phyloP scores from a whole-genome alignment of 2,329 filamentous ascomycete genomes.

The Colletotrichum orchidophilum region DNA sequence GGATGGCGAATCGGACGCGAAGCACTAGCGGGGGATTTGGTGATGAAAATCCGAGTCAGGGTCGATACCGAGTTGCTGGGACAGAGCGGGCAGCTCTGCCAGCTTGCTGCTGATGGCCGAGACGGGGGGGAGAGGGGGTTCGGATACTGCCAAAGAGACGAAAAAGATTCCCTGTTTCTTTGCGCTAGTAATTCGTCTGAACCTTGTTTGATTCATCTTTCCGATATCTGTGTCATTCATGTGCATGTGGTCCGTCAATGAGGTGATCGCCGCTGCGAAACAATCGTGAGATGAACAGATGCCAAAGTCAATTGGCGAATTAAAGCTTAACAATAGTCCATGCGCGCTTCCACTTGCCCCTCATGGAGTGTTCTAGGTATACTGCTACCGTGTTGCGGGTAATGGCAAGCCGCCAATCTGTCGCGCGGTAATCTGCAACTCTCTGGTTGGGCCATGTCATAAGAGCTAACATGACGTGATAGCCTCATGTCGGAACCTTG shows the following conservation, averaged over 20 bases:
- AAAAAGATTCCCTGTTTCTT: not conserved
- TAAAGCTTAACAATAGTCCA: not conserved
- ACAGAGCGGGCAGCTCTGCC: not conserved
- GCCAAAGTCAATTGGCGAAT: not conserved
- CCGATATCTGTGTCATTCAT: no score
- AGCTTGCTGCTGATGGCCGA: not conserved
- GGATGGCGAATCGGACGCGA: conserved; percentile 30
- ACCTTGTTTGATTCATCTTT: not conserved
- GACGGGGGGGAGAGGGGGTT: no score
- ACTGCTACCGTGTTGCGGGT: not conserved
- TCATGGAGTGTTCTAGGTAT: not conserved
- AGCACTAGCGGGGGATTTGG: conserved; percentile 3
- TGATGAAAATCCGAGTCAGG: not conserved
- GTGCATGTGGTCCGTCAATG: not conserved
- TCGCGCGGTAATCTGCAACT: not conserved
- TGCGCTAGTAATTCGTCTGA: not conserved
- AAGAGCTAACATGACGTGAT: conserved; percentile 34
- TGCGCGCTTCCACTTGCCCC: conserved; percentile 11
- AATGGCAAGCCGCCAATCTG: not conserved
- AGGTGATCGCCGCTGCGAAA: not conserved
- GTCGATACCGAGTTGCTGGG: not conserved
- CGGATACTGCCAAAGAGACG: not conserved
- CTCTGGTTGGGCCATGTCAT: conserved; percentile 23
- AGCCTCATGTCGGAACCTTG: conserved; percentile 8
- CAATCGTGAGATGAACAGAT: not conserved